Percentiles rank a stretch among this genome's conserved stretches.
phyloP scores from a whole-genome alignment of 140 eudicot genomes.

The Anethum foeniculum region DNA sequence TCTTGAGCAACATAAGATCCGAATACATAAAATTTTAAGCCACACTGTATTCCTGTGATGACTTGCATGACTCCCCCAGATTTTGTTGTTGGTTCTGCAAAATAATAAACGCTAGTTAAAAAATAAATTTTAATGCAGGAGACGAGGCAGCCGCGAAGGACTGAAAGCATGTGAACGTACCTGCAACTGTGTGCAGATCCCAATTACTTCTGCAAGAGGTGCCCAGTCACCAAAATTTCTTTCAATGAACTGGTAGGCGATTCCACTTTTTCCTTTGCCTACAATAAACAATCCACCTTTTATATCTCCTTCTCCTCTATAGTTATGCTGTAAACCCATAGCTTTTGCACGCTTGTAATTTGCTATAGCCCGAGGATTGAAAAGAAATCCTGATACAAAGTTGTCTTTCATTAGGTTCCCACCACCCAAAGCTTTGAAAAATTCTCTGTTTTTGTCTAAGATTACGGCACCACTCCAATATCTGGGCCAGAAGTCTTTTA shows the following conservation, averaged over 20 bases:
- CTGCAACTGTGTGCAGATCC: constrained; percentile 55
- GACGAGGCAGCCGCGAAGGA: not conserved
- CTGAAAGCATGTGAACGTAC: constrained; percentile 24
- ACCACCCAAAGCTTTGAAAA: constrained; percentile 82
- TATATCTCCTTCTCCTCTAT: constrained; percentile 75
- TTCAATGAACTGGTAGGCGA: constrained; percentile 80
- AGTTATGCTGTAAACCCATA: constrained; percentile 52
- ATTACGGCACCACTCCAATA: constrained; percentile 81
- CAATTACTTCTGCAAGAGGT: constrained; percentile 63
- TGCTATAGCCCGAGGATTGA: constrained; percentile 78
- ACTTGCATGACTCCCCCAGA: constrained; percentile 24
- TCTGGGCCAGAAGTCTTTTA: constrained; percentile 78
- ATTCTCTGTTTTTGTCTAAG: constrained; percentile 59
- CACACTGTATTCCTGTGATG: constrained; percentile 22
- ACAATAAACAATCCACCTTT: constrained; percentile 77
- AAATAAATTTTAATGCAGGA: constrained; percentile 4
- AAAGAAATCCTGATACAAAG: constrained; percentile 71
- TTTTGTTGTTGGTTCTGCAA: constrained; percentile 38
- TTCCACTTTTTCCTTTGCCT: constrained; percentile 67
- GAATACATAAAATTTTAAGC: not conserved
- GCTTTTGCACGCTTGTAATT: constrained; percentile 78
- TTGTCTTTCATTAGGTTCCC: constrained; percentile 73
- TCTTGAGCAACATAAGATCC: not conserved
- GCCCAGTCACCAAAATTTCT: constrained; percentile 91
- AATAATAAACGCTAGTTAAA: constrained; percentile 5